A percentile compares a stretch with the other conserved stretches of the same genome.
Evolutionary conservation across 192 early-diverging fungal species (phyloP).

Genomic region (Backusella parvicylindrica): DNA sequence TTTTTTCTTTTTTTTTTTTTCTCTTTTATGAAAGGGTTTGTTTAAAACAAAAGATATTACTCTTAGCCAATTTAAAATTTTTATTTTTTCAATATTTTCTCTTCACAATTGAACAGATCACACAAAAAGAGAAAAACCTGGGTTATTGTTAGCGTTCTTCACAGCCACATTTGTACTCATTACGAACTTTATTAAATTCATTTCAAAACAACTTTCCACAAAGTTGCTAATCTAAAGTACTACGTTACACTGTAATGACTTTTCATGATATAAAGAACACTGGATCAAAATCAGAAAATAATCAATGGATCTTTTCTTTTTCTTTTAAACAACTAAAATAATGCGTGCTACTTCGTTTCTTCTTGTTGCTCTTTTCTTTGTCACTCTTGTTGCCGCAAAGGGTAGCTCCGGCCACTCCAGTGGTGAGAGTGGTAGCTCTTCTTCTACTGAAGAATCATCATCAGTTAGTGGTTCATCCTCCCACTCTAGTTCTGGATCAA

Average conservation of each 20-base stretch:
- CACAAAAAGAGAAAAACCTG: not conserved
- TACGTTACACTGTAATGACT: not conserved
- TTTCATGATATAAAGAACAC: not conserved
- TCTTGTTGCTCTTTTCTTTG: not conserved
- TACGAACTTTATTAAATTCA: not conserved
- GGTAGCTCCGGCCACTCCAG: not conserved
- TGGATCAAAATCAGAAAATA: not conserved
- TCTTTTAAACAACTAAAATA: not conserved
- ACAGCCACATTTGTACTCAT: not conserved
- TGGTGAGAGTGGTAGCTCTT: not conserved
- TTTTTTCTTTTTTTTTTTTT: not conserved
- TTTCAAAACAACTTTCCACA: not conserved
- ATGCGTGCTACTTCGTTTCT: not conserved
- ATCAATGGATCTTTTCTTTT: not conserved
- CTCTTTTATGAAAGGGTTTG: not conserved
- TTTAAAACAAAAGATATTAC: not conserved
- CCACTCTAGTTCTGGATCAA: not conserved
- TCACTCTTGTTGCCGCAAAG: not conserved
- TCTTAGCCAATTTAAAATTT: not conserved
- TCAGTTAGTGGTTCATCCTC: not conserved
- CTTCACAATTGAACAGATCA: not conserved
- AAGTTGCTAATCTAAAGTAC: not conserved
- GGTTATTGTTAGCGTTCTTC: not conserved
- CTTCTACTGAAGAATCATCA: not conserved
- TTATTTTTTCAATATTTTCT: not conserved